These are phyloP conservation scores for Phoma sp. DNA, from an alignment of 2,329 filamentous ascomycete species.

Conservation along the genomic window DNA sequence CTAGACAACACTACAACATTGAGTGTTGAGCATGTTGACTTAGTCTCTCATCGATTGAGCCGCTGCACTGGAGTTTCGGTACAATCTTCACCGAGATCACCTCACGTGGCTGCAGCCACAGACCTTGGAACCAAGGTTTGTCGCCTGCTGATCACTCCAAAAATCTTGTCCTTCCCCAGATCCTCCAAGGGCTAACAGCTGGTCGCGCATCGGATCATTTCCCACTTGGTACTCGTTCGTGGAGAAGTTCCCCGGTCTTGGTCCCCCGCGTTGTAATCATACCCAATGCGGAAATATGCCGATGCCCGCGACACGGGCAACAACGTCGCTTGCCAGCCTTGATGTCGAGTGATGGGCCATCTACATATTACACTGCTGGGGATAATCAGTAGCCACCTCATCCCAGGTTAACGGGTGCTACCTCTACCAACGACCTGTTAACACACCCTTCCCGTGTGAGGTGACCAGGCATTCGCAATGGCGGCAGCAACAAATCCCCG, in stretches of 20 bases:
- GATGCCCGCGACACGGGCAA: conserved; percentile 30
- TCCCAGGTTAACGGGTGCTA: conserved; percentile 13
- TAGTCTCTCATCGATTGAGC: not conserved
- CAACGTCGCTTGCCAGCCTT: conserved; percentile 20
- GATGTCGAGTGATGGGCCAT: conserved; percentile 19
- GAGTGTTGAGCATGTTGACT: too few species aligned
- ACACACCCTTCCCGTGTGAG: too few species aligned
- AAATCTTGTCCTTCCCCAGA: not conserved
- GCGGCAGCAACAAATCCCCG: conserved; percentile 31
- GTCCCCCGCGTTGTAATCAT: conserved; percentile 33
- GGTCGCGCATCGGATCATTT: conserved; percentile 17
- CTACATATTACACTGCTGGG: conserved; percentile 36
- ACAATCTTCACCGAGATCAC: not conserved
- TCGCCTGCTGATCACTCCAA: not conserved
- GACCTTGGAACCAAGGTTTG: not conserved
- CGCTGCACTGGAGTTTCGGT: not conserved
- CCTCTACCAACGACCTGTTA: conserved; percentile 9
- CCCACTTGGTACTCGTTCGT: conserved; percentile 18
- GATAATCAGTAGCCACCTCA: conserved; percentile 4
- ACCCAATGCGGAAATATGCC: conserved; percentile 30
- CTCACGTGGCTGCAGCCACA: not conserved
- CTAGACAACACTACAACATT: too few species aligned
- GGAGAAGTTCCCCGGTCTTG: conserved; percentile 22
- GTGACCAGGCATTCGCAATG: conserved; percentile 14
- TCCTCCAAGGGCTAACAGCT: not conserved